Conservation (phyloP, 495 filamentous ascomycete species). For the Poronia punctata region DNA sequence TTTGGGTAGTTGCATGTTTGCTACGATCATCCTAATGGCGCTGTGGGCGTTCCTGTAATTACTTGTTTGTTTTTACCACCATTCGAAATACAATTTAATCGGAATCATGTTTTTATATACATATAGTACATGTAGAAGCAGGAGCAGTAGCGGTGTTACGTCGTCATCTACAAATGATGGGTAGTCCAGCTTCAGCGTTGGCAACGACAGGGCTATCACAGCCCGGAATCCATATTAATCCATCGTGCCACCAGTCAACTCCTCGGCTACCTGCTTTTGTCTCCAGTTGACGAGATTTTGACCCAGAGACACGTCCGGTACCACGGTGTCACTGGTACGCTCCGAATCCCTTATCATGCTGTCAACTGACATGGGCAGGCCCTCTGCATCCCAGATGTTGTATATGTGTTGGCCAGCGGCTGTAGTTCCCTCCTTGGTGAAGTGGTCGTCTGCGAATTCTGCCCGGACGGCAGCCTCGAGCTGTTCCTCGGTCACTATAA, state of each 20-base stretch:
- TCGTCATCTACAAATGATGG: conserved; percentile 2
- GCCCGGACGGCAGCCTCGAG: conserved; percentile 30
- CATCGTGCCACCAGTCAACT: conserved; percentile 44
- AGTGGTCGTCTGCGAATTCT: conserved; percentile 28
- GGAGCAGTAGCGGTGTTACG: conserved; percentile 5
- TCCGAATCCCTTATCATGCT: conserved; percentile 21
- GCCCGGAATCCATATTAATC: conserved; percentile 7
- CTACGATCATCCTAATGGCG: no score
- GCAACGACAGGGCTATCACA: not conserved
- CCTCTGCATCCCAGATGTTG: conserved; percentile 36
- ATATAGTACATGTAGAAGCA: conserved; percentile 26
- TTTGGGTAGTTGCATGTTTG: no score
- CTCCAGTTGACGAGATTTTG: conserved; percentile 23
- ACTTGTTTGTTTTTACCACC: conserved; percentile 5
- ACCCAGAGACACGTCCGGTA: conserved; percentile 13
- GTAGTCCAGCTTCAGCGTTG: no score
- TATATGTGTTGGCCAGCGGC: conserved; percentile 11
- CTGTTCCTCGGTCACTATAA: conserved; percentile 40
- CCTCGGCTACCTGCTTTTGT: conserved; percentile 41
- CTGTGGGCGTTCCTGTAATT: conserved; percentile 13
- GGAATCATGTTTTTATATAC: conserved; percentile 19
- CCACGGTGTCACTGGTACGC: conserved; percentile 11
- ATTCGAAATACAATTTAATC: conserved; percentile 14
- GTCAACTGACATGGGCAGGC: conserved; percentile 24
- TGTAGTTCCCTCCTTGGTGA: conserved; percentile 9